These are phyloP conservation scores for Cryphonectria radicalis DNA, from an alignment of 2,329 filamentous ascomycete genomes.

Conservation along the genomic window DNA sequence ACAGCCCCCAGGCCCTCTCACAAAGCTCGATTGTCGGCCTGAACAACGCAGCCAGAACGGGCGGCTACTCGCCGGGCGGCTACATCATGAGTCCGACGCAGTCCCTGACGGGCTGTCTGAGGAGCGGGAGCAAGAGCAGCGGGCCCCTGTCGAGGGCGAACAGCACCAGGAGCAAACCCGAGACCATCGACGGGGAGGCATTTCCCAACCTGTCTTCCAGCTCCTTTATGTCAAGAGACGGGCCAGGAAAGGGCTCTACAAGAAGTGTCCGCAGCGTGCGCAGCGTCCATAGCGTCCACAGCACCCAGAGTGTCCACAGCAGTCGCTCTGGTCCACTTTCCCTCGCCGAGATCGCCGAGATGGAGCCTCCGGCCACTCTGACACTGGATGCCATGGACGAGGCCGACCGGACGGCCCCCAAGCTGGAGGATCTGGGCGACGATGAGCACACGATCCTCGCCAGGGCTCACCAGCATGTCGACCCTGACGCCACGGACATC, in stretches of 20 bases:
- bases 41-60: conserved; percentile 68
- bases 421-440: conserved; percentile 40
- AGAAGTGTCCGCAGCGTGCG: conserved; percentile 34
- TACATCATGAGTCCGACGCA: conserved; percentile 70
- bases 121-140: conserved; percentile 60
- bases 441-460: conserved; percentile 46
- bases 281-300: conserved; percentile 25
- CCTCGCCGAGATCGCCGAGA: conserved; percentile 61
- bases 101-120: conserved; percentile 61
- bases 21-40: conserved; percentile 69
- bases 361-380: conserved; percentile 54
- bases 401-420: conserved; percentile 49
- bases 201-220: conserved; percentile 31
- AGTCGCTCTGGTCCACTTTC: conserved; percentile 53
- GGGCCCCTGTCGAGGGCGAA: conserved; percentile 33
- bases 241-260: conserved; percentile 58
- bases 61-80: conserved; percentile 71
- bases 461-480: conserved; percentile 42
- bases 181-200: conserved; percentile 42
- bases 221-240: conserved; percentile 50
- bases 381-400: conserved; percentile 58
- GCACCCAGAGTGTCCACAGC: conserved; percentile 42
- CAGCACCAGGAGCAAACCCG: conserved; percentile 40
- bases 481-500: conserved; percentile 34
- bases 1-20: conserved; percentile 31